Percentiles rank a stretch among this genome's conserved stretches.
These are phyloP conservation scores for Tolypocladium paradoxum DNA, from an alignment of 2,329 filamentous ascomycete species.

Conservation along the genomic window DNA sequence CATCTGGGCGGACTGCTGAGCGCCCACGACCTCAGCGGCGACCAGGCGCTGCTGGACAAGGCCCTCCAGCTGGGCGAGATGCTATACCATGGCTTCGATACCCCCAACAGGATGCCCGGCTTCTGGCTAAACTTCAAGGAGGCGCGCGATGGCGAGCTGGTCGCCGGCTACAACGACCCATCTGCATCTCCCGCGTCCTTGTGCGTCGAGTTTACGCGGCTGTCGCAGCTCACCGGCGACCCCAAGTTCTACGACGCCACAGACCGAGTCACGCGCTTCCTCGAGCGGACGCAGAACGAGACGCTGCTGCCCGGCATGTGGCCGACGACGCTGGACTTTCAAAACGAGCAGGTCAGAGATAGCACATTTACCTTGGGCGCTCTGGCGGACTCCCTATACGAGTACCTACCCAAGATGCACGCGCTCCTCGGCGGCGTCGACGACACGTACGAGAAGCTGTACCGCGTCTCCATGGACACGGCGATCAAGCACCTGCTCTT, in stretches of 20 bases:
- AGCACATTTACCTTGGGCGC: constrained; percentile 41
- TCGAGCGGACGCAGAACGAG: constrained; percentile 56
- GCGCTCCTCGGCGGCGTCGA: constrained; percentile 55
- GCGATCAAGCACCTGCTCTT: constrained; percentile 56
- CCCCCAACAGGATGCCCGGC: constrained; percentile 38
- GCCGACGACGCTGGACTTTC: constrained; percentile 53
- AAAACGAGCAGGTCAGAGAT: constrained; percentile 39
- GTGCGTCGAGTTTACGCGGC: constrained; percentile 62
- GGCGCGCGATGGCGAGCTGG: constrained; percentile 32
- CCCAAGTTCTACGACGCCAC: constrained; percentile 69
- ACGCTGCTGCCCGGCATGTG: constrained; percentile 70
- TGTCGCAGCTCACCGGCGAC: constrained; percentile 63
- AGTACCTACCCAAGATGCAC: constrained; percentile 52
- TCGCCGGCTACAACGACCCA: constrained; percentile 36
- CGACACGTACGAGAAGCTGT: constrained; percentile 53
- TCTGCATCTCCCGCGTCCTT: constrained; percentile 51
- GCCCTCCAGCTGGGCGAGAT: constrained; percentile 42
- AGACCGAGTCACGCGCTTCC: constrained; percentile 58
- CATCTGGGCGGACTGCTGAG: constrained; percentile 40
- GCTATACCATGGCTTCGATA: constrained; percentile 44
- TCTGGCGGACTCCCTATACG: constrained; percentile 46
- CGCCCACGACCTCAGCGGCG: constrained; percentile 38
- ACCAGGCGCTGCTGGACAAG: constrained; percentile 35
- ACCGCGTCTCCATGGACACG: constrained; percentile 51
- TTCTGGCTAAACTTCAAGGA: constrained; percentile 34